These are phyloP conservation scores for Lachancea quebecensis DNA, from an alignment of 805 yeast genomes.

Conservation along the genomic window DNA sequence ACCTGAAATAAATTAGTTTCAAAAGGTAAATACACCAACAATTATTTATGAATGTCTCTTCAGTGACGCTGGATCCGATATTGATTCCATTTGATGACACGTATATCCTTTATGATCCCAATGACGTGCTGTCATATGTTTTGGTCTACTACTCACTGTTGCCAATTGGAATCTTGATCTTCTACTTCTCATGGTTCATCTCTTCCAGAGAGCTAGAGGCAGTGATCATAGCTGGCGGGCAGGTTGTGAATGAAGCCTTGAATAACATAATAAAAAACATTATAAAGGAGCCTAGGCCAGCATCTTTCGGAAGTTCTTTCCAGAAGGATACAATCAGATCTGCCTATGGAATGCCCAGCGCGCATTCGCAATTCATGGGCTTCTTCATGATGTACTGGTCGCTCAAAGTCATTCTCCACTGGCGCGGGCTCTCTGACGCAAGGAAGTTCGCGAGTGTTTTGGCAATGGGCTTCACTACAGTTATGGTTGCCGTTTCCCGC, in stretches of 20 bases:
- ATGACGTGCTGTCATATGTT: conserved; percentile 49
- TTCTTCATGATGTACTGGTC: conserved; percentile 57
- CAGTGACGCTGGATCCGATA: conserved; percentile 4
- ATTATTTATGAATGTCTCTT: conserved; percentile 1
- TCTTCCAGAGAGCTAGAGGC: conserved; percentile 81
- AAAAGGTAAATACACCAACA: neutral
- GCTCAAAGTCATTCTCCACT: conserved; percentile 38
- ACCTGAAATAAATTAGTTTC: neutral
- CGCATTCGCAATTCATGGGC: conserved; percentile 95
- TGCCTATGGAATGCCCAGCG: conserved; percentile 94
- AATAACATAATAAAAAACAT: conserved; percentile 62
- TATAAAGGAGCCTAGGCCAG: conserved; percentile 71
- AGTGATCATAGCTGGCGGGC: conserved; percentile 77
- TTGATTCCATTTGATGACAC: conserved; percentile 77
- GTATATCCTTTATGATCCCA: conserved; percentile 68
- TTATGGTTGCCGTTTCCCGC: conserved; percentile 58
- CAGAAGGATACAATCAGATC: conserved; percentile 40
- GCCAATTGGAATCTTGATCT: conserved; percentile 73
- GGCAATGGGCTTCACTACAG: conserved; percentile 25
- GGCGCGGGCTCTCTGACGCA: conserved; percentile 32
- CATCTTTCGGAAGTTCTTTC: conserved; percentile 29
- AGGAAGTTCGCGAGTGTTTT: conserved; percentile 30
- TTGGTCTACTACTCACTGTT: conserved; percentile 70
- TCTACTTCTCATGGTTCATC: conserved; percentile 78
- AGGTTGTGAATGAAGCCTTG: conserved; percentile 64